Base-by-base conservation (phyloP, 768 basidiomycete genomes). In the Boletus eberwhitei region DNA sequence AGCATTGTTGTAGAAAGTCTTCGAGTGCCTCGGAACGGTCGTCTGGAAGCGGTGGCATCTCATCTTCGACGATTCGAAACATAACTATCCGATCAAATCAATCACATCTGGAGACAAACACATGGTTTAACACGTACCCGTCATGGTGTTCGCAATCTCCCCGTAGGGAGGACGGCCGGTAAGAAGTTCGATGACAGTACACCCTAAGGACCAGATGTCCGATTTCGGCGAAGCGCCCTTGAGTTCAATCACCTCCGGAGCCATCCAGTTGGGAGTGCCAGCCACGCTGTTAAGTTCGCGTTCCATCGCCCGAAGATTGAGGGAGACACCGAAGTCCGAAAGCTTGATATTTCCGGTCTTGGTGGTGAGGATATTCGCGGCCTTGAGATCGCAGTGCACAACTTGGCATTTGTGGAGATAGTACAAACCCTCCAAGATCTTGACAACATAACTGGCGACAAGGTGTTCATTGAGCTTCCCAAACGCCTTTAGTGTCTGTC, bases 231-330 rank as follows among this genome's bases (percentile, higher is more conserved):
- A 88, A 8, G 96, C 91, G 4, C 95, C 95, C 69, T 93, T 89
- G 52, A 98, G 81, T 68, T 93, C 88, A 58, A 99, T 98, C 48
- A 98, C 91, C 72, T 99, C 96, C 3, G 96, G 96, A 12, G 95
- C 95, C 94, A 99, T 98, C 96, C 96, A 99, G 65, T 98, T 96
- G 14, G 96, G 96, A 11, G 96, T 99, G 11, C 96, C 96, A 8
- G 90, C 87, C 26, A 93, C 88, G 62, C 89, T 90, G 67, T 90
- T 87, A 61, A 84, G 86, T 65, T 91, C 88, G 24, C 83, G 79
- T 63, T 88, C 88, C 81, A 98, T 85, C 1, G 93, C 93, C 44
- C 91, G 85, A 64, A 98, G 80, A 70, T 96, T 97, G 57, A 98
- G 85, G 22, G 95, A 98, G 14, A 98, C 96, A 43, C 96, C 96